Conservation (phyloP, 2,329 filamentous ascomycete genomes). For the Beauveria medogensis region DNA sequence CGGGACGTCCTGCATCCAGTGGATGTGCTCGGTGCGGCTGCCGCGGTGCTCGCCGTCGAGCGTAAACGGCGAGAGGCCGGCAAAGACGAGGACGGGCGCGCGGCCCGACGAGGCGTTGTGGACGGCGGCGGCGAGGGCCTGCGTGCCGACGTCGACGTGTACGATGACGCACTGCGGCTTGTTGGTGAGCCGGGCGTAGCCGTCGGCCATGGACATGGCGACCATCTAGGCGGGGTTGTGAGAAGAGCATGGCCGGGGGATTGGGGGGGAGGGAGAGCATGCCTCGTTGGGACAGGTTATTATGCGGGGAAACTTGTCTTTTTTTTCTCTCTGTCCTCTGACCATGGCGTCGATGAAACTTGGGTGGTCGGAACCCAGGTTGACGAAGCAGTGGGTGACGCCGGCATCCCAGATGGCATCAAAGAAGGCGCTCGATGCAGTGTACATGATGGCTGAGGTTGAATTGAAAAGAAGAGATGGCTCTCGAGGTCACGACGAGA, state of each 20-base stretch:
- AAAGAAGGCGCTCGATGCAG: conserved; percentile 74
- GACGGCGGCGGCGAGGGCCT: conserved; percentile 67
- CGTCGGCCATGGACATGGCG: conserved; percentile 76
- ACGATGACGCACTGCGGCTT: conserved; percentile 71
- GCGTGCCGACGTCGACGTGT: conserved; percentile 76
- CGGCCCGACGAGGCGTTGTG: conserved; percentile 72
- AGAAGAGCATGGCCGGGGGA: not conserved
- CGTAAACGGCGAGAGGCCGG: conserved; percentile 68
- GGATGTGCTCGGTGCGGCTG: conserved; percentile 74
- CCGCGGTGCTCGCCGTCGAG: conserved; percentile 70
- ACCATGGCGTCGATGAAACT: conserved; percentile 75
- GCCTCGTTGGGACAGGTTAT: conserved; percentile 78
- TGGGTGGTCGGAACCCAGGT: conserved; percentile 65
- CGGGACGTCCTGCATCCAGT: conserved; percentile 79
- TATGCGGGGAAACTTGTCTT: conserved; percentile 58
- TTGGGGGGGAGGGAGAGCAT: conserved; percentile 14
- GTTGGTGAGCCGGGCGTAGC: conserved; percentile 64
- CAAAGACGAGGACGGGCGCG: conserved; percentile 69
- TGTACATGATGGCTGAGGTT: conserved; percentile 45
- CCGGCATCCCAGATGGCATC: conserved; percentile 69
- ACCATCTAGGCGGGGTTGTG: conserved; percentile 53
- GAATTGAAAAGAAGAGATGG: not conserved
- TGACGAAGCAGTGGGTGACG: conserved; percentile 53
- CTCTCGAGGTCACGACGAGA: too few relatives aligned
- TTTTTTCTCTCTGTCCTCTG: conserved; percentile 61